Evolutionary conservation across 345 rosid species (phyloP), one percentile per base, ranked within the genome.

Genomic region (Eucalyptus melliodora): DNA sequence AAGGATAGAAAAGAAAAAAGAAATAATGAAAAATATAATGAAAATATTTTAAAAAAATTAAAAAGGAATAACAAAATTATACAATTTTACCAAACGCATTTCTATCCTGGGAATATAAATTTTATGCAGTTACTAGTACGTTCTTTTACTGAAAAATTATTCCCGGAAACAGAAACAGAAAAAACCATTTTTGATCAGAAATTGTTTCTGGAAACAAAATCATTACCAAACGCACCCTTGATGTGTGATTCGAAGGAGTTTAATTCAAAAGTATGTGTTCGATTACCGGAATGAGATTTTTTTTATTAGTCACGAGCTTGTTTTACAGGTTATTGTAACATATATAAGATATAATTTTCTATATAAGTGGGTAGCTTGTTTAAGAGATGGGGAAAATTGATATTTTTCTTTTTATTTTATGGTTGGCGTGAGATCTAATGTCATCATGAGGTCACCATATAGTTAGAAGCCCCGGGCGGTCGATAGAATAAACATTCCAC

Each of bases 101-200:
- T 53, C 2, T 8, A 53, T 21, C 1, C 0, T 0, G 0, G 0
- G 1, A 53, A 53, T 53, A 53, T 0, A 4, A 53, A 53, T 1
- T 53, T 53, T 53, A 4, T 53, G 2, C 5, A 0, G 2, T 53
- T 53, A 53, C 26, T 0, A 53, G 59, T 0, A 21, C 0, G 0
- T 53, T 53, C 11, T 4, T 53, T 53, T 53, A 53, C 0, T 17
- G 0, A 53, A 0, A 53, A 53, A 53, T 53, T 53, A 0, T 53
- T 17, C 0, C 0, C 0, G 0, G 0, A 0, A 51, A 17, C 2
- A 16, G 0, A 50, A 50, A 50, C 2, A 16, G 1, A 50, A 50
- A 50, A 50, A 50, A 50, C 0, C 21, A 50, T 50, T 50, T 50
- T 1, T 51, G 0, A 16, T 7, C 0, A 51, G 2, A 51, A 51